These are phyloP conservation scores for Pyracantha coccinea DNA, from an alignment of 331 rosid species.

Conservation along the genomic window DNA sequence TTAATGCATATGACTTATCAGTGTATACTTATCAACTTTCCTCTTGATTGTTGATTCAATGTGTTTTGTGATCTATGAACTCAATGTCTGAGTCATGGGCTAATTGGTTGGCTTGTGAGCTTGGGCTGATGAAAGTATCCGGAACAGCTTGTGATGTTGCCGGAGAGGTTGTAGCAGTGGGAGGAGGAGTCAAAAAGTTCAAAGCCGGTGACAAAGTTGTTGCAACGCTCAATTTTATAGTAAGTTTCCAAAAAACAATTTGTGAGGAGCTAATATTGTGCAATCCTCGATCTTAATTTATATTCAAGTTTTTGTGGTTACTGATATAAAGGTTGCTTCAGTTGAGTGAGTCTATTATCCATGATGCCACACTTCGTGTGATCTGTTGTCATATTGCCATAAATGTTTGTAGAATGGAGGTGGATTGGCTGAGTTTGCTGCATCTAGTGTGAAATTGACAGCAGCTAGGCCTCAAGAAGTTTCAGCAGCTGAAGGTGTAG, in stretches of 20 bases:
- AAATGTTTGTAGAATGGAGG: constrained; percentile 43
- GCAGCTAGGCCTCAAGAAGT: constrained; percentile 47
- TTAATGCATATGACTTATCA: no score
- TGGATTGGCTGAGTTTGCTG: constrained; percentile 62
- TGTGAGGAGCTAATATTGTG: no score
- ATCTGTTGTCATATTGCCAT: neutral
- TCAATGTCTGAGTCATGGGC: neutral
- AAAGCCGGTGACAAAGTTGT: constrained; percentile 36
- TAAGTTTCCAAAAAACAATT: neutral
- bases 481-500: constrained; percentile 49
- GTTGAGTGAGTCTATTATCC: neutral
- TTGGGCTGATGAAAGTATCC: neutral
- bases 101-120: neutral
- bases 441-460: constrained; percentile 38
- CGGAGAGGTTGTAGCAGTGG: constrained; percentile 28
- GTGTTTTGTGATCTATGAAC: no score
- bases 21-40: no score
- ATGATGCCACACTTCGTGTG: neutral
- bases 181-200: constrained; percentile 22
- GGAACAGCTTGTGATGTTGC: constrained; percentile 32
- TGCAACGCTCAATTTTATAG: constrained; percentile 9
- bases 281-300: no score
- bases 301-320: neutral
- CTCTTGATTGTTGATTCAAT: no score
- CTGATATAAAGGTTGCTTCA: neutral